Evolutionary conservation across 1,284 basidiomycete genomes (phyloP).

Genomic region (Pseudozyma pruni): DNA sequence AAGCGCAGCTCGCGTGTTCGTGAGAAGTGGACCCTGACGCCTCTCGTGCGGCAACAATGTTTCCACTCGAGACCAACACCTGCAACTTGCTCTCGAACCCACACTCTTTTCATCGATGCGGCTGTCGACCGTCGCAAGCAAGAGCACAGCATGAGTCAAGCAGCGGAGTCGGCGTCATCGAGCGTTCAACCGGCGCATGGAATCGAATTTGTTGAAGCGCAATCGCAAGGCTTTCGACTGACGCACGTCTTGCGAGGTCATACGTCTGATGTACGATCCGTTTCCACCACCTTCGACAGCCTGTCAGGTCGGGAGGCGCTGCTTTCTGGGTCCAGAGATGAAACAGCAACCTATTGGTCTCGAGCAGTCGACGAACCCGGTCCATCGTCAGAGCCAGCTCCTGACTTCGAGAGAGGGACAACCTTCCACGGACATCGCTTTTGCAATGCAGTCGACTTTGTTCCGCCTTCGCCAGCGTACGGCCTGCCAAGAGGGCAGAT

Average conservation of each 20-base stretch:
- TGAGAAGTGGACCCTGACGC: neutral
- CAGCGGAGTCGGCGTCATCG: neutral
- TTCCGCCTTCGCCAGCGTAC: constrained; percentile 2
- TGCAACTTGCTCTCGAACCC: neutral
- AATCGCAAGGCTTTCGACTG: constrained; percentile 12
- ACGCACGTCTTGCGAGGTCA: constrained; percentile 32
- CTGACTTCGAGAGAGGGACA: constrained; percentile 14
- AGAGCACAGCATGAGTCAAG: constrained; percentile 2
- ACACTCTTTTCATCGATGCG: neutral
- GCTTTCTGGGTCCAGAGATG: constrained; percentile 38
- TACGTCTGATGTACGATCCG: constrained; percentile 30
- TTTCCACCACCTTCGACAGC: constrained; percentile 18
- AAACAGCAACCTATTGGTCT: constrained; percentile 33
- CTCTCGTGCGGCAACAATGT: constrained; percentile 12
- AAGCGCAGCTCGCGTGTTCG: neutral
- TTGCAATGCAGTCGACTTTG: constrained; percentile 35
- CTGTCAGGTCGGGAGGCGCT: constrained; percentile 37
- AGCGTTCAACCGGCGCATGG: neutral
- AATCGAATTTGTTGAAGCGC: neutral
- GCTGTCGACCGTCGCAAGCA: neutral
- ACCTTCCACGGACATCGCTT: constrained; percentile 25
- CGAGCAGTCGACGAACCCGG: constrained; percentile 1
- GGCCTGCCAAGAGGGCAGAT: constrained; percentile 28
- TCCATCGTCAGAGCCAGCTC: neutral
- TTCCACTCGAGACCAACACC: neutral